phyloP scores from a whole-genome alignment of 495 filamentous ascomycete species.

The Penicillium paxilli region DNA sequence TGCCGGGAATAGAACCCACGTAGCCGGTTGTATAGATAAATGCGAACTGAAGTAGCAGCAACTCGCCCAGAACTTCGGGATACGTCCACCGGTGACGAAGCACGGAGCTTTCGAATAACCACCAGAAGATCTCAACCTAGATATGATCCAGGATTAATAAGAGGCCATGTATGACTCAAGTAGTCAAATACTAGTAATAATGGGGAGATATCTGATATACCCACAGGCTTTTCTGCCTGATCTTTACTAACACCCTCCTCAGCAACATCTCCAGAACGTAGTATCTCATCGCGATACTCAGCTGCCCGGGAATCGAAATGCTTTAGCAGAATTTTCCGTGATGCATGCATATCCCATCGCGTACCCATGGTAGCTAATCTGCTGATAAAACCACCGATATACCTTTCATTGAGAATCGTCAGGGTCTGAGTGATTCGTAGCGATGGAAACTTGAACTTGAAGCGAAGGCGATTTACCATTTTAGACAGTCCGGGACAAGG shows the following conservation, averaged over 20 bases:
- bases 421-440: too few relatives aligned
- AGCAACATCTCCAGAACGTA: not conserved
- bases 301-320: conserved; percentile 24
- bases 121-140: conserved; percentile 26
- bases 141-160: not conserved
- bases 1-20: conserved; percentile 3
- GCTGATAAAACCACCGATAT: conserved; percentile 21
- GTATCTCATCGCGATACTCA: conserved; percentile 22
- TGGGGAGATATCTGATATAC: too few relatives aligned
- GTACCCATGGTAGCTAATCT: conserved; percentile 16
- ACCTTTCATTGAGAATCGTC: conserved; percentile 1
- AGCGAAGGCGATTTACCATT: conserved; percentile 5
- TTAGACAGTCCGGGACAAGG: conserved; percentile 21
- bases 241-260: not conserved
- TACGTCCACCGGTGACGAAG: conserved; percentile 23
- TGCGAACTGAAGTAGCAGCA: conserved; percentile 27
- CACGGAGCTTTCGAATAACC: conserved; percentile 23
- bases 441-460: too few relatives aligned
- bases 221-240: conserved; percentile 13
- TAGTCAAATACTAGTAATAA: too few relatives aligned
- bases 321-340: conserved; percentile 21
- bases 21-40: conserved; percentile 30
- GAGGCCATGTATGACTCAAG: not conserved
- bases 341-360: conserved; percentile 26
- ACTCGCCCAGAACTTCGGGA: conserved; percentile 24